Evolutionary conservation across 208 protist genomes (phyloP), one percentile per base, ranked within the genome.

Genomic region (Angomonas ambiguus): DNA sequence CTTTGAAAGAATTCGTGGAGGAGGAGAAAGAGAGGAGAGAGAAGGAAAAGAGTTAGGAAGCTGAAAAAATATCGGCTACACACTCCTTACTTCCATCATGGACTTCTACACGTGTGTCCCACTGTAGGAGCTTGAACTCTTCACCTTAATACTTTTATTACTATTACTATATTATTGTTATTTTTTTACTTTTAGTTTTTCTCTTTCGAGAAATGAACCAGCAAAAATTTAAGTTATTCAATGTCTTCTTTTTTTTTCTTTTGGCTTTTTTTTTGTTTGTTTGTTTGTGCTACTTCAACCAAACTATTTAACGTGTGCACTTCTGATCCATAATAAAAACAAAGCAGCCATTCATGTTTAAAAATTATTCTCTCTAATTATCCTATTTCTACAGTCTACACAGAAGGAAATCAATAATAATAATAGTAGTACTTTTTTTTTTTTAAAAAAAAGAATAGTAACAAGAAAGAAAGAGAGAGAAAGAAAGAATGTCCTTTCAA

Each of bases 1-100:
- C 69, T 20, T 62, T 89, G 55, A 38, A 78, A 45, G 49, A 68
- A 77, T 64, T 62, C 56, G 67, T 71, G 45, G 60, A 25, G 62
- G 62, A 65, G 42, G 51, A 41, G 2, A 30, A 24, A 18, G 51
- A 0, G 27, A 58, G 51, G 18, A 30, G 22, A 8, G 2, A 53
- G 22, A 53, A n/a, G 5, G 48, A 53, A 53, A n/a, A 25, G 10
- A 53, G 22, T 30, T 64, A 64, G 18, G 31, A 13, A 2, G 31
- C n/a, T 16, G 38, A 51, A 61, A 61, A 30, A 22, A 48, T 16
- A 60, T 67, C 16, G 48, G 56, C 27, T 34, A 69, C 49, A 2
- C 1, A 33, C 11, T 57, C 6, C 33, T 62, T 55, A 68, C 49
- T 71, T 56, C 45, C 10, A 42, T 34, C 20, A 8, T 35, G 28